phyloP scores from a whole-genome alignment of 2,329 filamentous ascomycete species.

The Fulvia fulva region DNA sequence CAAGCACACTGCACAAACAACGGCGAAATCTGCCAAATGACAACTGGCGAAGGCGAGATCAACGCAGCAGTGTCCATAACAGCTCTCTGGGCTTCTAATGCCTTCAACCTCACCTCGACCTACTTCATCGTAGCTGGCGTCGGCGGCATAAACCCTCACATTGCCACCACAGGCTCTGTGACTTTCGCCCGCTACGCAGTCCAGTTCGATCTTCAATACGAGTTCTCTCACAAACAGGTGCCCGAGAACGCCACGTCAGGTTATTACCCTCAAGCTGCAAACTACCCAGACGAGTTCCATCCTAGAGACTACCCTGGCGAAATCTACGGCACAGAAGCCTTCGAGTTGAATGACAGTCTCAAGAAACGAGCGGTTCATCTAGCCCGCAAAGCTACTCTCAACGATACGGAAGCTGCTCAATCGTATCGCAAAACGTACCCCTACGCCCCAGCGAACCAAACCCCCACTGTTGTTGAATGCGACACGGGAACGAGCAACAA shows the following conservation, averaged over 20 bases:
- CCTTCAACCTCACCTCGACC: conserved; percentile 23
- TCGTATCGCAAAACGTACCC: conserved; percentile 31
- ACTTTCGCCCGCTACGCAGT: conserved; percentile 25
- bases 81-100: conserved; percentile 18
- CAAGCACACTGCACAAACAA: conserved; percentile 55
- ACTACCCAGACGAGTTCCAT: conserved; percentile 21
- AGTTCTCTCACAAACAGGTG: conserved; percentile 23
- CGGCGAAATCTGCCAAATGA: conserved; percentile 62
- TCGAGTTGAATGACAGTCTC: conserved; percentile 34
- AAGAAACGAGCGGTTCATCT: conserved; percentile 27
- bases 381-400: conserved; percentile 26
- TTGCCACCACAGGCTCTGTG: conserved; percentile 23
- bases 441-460: conserved; percentile 25
- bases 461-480: conserved; percentile 31
- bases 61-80: conserved; percentile 13
- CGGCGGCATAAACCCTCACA: conserved; percentile 25
- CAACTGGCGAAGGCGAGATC: conserved; percentile 51
- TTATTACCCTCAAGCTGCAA: conserved; percentile 24
- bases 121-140: conserved; percentile 31
- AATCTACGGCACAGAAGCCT: conserved; percentile 37
- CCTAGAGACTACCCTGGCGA: conserved; percentile 18
- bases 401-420: conserved; percentile 29
- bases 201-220: conserved; percentile 24
- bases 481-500: conserved; percentile 32
- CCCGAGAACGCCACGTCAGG: conserved; percentile 20